A percentile compares a stretch with the other conserved stretches of the same genome.
Conservation (phyloP, 2,329 filamentous ascomycete species). For the Xylariomycetidae sp. region DNA sequence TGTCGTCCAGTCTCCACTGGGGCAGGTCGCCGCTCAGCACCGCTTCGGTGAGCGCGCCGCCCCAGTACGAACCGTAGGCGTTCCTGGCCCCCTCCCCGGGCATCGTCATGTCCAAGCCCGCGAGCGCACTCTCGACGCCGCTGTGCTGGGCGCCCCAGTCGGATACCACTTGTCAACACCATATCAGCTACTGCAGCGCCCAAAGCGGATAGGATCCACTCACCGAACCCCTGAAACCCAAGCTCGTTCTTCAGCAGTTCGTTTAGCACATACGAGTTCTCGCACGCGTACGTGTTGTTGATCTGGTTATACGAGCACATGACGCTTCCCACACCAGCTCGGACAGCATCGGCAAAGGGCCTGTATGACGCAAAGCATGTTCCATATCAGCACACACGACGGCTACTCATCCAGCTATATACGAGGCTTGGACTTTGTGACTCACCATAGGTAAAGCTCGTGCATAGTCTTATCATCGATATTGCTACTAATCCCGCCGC, state of each 20-base stretch:
- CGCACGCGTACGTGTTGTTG: constrained; percentile 75
- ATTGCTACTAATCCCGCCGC: constrained; percentile 37
- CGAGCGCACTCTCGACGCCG: constrained; percentile 36
- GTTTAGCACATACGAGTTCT: constrained; percentile 73
- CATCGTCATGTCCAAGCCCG: constrained; percentile 42
- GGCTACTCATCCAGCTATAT: background rate
- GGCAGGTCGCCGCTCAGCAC: constrained; percentile 13
- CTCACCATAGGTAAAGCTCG: constrained; percentile 63
- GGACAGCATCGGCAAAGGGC: constrained; percentile 71
- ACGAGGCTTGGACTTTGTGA: background rate
- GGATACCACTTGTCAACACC: constrained; percentile 41
- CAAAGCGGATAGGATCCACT: constrained; percentile 5
- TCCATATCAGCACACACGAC: too few relatives aligned
- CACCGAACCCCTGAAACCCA: constrained; percentile 74
- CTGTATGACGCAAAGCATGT: too few relatives aligned
- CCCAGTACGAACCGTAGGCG: constrained; percentile 25
- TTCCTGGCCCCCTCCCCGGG: constrained; percentile 28
- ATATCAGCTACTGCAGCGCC: too few relatives aligned
- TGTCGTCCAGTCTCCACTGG: constrained; percentile 55
- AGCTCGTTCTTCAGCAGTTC: constrained; percentile 72
- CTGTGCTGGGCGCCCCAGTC: constrained; percentile 75
- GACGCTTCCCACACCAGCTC: constrained; percentile 57
- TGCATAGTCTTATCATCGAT: constrained; percentile 70
- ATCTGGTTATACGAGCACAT: constrained; percentile 71
- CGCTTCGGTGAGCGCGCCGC: constrained; percentile 19